A percentile compares a stretch with the other conserved stretches of the same genome.
Conservation (phyloP, 2,329 filamentous ascomycete genomes). For the Orbilia blumenaviensis region DNA sequence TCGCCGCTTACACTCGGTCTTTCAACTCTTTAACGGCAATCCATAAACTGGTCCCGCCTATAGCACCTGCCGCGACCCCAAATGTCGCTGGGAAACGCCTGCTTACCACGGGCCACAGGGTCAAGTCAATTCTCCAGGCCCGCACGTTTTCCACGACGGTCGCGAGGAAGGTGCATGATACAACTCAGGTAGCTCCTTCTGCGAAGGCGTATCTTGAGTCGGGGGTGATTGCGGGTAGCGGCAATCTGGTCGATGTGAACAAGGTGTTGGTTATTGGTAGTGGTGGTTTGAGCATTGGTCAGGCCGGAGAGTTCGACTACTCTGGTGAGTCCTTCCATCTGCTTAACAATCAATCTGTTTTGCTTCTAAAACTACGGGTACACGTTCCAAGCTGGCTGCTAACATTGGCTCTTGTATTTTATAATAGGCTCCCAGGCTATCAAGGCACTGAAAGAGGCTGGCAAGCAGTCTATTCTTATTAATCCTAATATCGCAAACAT, state of each 20-base stretch:
- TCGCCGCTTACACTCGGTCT: constrained; percentile 51
- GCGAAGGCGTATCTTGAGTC: constrained; percentile 87
- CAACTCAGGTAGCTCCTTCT: constrained; percentile 43
- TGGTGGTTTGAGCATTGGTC: constrained; percentile 94
- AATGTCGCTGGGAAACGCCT: constrained; percentile 50
- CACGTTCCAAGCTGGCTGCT: too few relatives aligned
- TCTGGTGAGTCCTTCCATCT: constrained; percentile 72
- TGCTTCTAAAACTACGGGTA: too few relatives aligned
- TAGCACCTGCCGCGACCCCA: constrained; percentile 52
- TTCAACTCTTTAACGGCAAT: constrained; percentile 53
- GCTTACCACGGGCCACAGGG: constrained; percentile 22
- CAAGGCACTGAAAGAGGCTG: constrained; percentile 95
- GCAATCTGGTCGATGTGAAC: constrained; percentile 85
- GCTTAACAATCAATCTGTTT: background rate
- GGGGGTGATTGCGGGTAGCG: constrained; percentile 80
- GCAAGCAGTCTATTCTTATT: constrained; percentile 88
- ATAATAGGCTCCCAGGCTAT: constrained; percentile 86
- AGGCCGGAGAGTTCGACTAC: constrained; percentile 98
- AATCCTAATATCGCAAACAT: constrained; percentile 99
- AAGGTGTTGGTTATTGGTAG: constrained; percentile 97
- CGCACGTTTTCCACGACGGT: constrained; percentile 54
- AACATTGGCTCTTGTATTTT: too few relatives aligned
- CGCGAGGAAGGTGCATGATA: constrained; percentile 52
- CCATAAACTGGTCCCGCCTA: constrained; percentile 47
- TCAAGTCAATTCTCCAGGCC: constrained; percentile 50